Percentiles rank a stretch among this genome's conserved stretches.
phyloP scores from a whole-genome alignment of 139 green algal species.

The Dunaliella sp. region DNA sequence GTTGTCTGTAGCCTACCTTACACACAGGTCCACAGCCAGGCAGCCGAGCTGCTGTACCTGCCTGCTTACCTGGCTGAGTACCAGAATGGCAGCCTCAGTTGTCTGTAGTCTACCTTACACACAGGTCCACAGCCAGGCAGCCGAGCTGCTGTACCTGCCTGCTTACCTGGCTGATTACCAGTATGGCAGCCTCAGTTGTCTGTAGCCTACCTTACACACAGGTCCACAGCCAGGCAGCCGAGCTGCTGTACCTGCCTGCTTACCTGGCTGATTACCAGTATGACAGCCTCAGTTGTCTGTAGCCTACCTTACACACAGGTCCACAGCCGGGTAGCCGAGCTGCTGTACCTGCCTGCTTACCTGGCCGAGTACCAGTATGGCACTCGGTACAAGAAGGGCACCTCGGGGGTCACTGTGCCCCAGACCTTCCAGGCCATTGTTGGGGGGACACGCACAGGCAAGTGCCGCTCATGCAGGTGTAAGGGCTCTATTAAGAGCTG shows the following conservation, averaged over 20 bases:
- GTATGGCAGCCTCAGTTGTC: background rate
- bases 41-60: conserved; percentile 30
- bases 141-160: too few relatives aligned
- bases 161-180: background rate
- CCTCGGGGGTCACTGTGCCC: conserved; percentile 42
- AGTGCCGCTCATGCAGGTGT: too few relatives aligned
- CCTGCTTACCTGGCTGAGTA: conserved; percentile 48
- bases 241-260: background rate
- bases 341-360: conserved; percentile 50
- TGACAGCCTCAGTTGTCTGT: background rate
- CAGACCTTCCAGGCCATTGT: conserved; percentile 40
- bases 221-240: background rate
- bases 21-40: conserved; percentile 29
- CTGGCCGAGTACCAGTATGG: conserved; percentile 43
- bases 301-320: conserved; percentile 7
- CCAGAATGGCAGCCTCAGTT: conserved; percentile 37
- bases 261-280: background rate
- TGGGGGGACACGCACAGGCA: conserved; percentile 17
- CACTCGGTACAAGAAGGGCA: conserved; percentile 44
- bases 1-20: too few relatives aligned
- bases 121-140: too few relatives aligned
- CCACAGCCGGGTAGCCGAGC: conserved; percentile 14
- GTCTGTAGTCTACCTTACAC: too few relatives aligned
- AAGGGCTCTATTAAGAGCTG: too few relatives aligned
- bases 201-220: background rate